A percentile compares a stretch with the other conserved stretches of the same genome.
These are phyloP conservation scores for Sutorius eximius DNA, from an alignment of 1,284 basidiomycete genomes.

Conservation along the genomic window DNA sequence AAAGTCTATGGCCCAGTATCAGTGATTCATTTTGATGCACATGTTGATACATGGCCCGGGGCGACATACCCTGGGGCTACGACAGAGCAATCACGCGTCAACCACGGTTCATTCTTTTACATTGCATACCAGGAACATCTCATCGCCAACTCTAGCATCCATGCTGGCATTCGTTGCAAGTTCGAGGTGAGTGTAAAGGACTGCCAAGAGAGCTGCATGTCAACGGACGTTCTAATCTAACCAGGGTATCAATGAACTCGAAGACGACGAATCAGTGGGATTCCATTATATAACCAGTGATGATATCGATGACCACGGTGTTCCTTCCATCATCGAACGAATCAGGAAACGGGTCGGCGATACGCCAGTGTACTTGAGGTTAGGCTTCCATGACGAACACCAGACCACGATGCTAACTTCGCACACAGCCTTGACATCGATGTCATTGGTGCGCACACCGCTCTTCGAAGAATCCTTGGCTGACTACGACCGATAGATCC, in stretches of 20 bases:
- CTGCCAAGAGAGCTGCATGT: neutral
- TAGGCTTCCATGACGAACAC: slow-evolving; percentile 10
- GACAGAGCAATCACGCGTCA: slow-evolving; percentile 63
- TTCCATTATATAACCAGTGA: slow-evolving; percentile 72
- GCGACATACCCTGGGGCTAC: slow-evolving; percentile 50
- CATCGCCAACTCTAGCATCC: slow-evolving; percentile 69
- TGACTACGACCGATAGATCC: slow-evolving; percentile 53
- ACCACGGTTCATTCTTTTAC: slow-evolving; percentile 78
- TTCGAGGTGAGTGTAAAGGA: slow-evolving; percentile 45
- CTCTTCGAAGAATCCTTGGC: neutral
- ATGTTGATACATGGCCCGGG: slow-evolving; percentile 62
- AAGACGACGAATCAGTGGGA: slow-evolving; percentile 62
- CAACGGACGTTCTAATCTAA: neutral
- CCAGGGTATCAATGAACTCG: slow-evolving; percentile 59
- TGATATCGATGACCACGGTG: slow-evolving; percentile 72
- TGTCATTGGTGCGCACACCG: slow-evolving; percentile 56
- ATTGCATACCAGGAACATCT: slow-evolving; percentile 72
- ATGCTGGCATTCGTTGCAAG: slow-evolving; percentile 78
- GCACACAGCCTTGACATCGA: slow-evolving; percentile 68
- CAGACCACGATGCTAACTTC: slow-evolving; percentile 1
- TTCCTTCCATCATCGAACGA: slow-evolving; percentile 57
- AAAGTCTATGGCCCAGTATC: slow-evolving; percentile 74
- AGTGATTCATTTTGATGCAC: slow-evolving; percentile 82
- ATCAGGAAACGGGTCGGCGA: slow-evolving; percentile 66
- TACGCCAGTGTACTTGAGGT: slow-evolving; percentile 78